phyloP scores from a whole-genome alignment of 352 stramenopile species.

The Sclerospora graminicola region DNA sequence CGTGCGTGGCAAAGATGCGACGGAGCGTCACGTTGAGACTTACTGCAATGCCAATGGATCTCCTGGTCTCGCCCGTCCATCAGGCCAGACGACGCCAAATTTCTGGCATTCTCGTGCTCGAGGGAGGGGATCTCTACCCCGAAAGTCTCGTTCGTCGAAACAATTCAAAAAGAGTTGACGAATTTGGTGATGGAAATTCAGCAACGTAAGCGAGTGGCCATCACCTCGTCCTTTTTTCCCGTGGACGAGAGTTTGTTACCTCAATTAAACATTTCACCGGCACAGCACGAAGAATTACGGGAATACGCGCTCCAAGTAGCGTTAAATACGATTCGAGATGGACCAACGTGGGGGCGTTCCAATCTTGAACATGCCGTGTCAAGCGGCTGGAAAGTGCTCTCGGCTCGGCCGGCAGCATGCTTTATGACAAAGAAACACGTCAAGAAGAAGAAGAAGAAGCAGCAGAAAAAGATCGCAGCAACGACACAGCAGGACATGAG shows the following conservation, averaged over 20 bases:
- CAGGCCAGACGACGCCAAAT: slow-evolving; percentile 6
- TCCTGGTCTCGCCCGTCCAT: slow-evolving; percentile 5
- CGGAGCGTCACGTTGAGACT: slow-evolving; percentile 16
- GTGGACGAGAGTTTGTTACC: slow-evolving; percentile 40
- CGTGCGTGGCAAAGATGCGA: slow-evolving; percentile 20
- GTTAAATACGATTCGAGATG: slow-evolving; percentile 40
- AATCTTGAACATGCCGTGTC: slow-evolving; percentile 38
- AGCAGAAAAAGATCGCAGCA: slow-evolving; percentile 9
- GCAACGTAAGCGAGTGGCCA: slow-evolving; percentile 23
- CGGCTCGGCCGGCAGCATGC: slow-evolving; percentile 29
- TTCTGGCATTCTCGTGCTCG: not conserved
- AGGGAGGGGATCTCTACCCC: not conserved
- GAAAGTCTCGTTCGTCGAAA: not conserved
- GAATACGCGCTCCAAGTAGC: slow-evolving; percentile 42
- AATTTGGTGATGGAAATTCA: slow-evolving; percentile 14
- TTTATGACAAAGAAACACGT: slow-evolving; percentile 45
- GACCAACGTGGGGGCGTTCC: slow-evolving; percentile 48
- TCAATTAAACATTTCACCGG: slow-evolving; percentile 31
- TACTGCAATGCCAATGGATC: too few species aligned
- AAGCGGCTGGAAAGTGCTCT: slow-evolving; percentile 45
- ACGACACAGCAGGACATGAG: not conserved
- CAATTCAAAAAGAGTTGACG: not conserved
- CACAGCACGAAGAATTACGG: slow-evolving; percentile 56
- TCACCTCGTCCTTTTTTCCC: slow-evolving; percentile 41
- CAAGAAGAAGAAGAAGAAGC: slow-evolving; percentile 24